These are phyloP conservation scores for Maudiozyma serrabonitensis DNA, from an alignment of 805 yeast species.

Conservation along the genomic window DNA sequence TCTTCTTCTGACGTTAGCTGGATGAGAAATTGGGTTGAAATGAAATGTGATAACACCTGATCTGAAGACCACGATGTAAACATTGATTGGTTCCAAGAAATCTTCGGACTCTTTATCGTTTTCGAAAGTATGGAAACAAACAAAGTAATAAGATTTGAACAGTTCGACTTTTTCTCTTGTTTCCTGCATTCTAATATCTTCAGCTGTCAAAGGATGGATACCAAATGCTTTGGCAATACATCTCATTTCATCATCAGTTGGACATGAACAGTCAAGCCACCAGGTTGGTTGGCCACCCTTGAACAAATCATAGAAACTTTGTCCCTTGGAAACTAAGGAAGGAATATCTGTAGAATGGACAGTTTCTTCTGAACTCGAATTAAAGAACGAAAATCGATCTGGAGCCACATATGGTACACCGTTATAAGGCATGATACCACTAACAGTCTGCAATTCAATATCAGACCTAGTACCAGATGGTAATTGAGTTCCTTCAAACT, in stretches of 20 bases:
- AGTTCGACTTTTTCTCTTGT: conserved; percentile 95
- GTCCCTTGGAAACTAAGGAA: conserved; percentile 56
- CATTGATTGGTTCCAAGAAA: conserved; percentile 70
- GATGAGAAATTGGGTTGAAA: conserved; percentile 57
- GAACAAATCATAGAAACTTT: conserved; percentile 60
- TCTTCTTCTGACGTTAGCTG: conserved; percentile 72
- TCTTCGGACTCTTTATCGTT: conserved; percentile 72
- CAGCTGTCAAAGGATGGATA: conserved; percentile 95
- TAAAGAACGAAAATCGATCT: conserved; percentile 76
- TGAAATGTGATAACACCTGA: conserved; percentile 63
- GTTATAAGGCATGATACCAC: background rate
- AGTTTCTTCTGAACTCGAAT: conserved; percentile 75
- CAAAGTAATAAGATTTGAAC: conserved; percentile 83
- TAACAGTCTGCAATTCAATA: background rate
- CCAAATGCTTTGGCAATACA: conserved; percentile 88
- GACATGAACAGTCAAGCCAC: conserved; percentile 95
- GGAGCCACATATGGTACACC: conserved; percentile 34
- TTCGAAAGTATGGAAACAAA: conserved; percentile 94
- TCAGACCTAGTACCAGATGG: background rate
- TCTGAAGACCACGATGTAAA: conserved; percentile 62
- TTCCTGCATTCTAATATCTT: conserved; percentile 93
- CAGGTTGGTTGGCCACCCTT: conserved; percentile 68
- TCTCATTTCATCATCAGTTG: conserved; percentile 92
- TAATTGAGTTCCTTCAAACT: background rate
- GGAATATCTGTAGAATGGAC: conserved; percentile 84